Conservation (phyloP, 345 rosid species). For the Eutrema yunnanense region DNA sequence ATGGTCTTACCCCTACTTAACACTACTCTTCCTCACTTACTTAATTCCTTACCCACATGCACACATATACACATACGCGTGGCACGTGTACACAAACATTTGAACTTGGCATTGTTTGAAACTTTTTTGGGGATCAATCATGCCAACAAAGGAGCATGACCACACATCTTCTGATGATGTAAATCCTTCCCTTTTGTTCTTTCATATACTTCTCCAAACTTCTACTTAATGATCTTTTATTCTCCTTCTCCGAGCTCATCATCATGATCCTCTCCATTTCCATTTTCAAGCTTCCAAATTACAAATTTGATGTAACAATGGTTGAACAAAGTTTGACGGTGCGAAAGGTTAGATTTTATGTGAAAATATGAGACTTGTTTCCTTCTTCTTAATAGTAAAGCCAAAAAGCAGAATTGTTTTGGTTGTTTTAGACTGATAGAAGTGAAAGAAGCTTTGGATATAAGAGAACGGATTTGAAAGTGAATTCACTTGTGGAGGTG, state of each 20-base stretch:
- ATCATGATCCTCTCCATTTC: slow-evolving; percentile 18
- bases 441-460: background rate
- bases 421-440: background rate
- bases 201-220: slow-evolving; percentile 54
- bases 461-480: background rate
- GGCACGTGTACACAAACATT: slow-evolving; percentile 3
- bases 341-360: background rate
- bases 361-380: background rate
- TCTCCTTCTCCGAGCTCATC: slow-evolving; percentile 28
- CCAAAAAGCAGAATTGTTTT: background rate
- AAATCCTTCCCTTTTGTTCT: slow-evolving; percentile 65
- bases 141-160: slow-evolving; percentile 79
- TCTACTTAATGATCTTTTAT: slow-evolving; percentile 44
- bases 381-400: background rate
- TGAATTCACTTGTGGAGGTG: slow-evolving; percentile 5
- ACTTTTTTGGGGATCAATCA: slow-evolving; percentile 28
- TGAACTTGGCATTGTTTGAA: background rate
- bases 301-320: background rate
- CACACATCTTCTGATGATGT: slow-evolving; percentile 66
- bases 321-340: background rate
- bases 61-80: background rate
- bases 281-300: slow-evolving; percentile 11
- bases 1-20: background rate
- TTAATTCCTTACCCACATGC: background rate
- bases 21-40: background rate